Conservation (phyloP, 129 eudicot genomes). For the Kitagawia praeruptora region DNA sequence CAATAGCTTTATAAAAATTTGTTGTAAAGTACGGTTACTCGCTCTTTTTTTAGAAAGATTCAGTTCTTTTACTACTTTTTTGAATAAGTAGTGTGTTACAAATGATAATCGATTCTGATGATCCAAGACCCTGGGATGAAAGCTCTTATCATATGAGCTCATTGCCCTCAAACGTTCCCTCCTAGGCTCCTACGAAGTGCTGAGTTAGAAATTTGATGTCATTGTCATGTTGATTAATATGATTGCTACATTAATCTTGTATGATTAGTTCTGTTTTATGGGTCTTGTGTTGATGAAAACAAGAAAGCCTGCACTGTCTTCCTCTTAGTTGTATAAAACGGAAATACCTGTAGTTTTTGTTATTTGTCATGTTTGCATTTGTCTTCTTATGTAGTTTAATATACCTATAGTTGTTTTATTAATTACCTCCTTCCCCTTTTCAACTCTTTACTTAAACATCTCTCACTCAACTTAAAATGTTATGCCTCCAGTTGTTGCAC, state of each 20-base stretch:
- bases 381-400: not conserved
- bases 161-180: too few species aligned
- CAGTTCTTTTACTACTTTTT: too few species aligned
- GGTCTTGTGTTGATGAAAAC: constrained; percentile 9
- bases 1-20: too few species aligned
- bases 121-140: too few species aligned
- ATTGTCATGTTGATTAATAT: not conserved
- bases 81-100: too few species aligned
- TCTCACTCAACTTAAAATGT: not conserved
- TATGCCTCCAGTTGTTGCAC: constrained; percentile 1
- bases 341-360: constrained; percentile 13
- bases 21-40: too few species aligned
- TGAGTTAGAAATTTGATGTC: not conserved
- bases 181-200: too few species aligned
- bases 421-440: not conserved
- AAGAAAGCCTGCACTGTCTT: constrained; percentile 16
- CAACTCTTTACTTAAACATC: not conserved
- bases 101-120: too few species aligned
- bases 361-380: constrained; percentile 3
- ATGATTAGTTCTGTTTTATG: not conserved
- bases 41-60: too few species aligned
- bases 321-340: constrained; percentile 7
- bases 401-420: constrained; percentile 7
- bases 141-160: too few species aligned
- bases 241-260: not conserved